These are phyloP conservation scores for Megacollybia marginata DNA, from an alignment of 768 basidiomycete genomes.

Conservation along the genomic window DNA sequence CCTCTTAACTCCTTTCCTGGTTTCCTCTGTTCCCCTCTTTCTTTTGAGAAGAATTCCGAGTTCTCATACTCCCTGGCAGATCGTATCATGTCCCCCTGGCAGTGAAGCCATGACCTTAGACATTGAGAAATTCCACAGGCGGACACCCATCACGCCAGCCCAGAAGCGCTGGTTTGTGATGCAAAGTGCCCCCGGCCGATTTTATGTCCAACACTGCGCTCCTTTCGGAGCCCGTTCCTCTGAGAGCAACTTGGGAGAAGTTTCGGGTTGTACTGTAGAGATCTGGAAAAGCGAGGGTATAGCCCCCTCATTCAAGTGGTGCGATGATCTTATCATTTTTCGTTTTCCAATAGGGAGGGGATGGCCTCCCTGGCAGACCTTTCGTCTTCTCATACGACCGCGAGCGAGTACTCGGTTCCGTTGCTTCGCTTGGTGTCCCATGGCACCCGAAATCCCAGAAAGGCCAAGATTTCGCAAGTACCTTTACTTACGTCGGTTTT, in stretches of 20 bases:
- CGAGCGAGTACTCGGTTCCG: neutral
- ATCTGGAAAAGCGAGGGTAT: constrained; percentile 5
- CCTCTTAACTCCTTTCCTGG: neutral
- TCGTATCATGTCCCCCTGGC: constrained; percentile 12
- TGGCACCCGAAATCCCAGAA: too few relatives aligned
- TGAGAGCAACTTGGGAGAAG: constrained; percentile 14
- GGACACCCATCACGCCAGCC: constrained; percentile 8
- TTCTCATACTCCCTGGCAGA: constrained; percentile 3
- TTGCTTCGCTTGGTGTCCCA: too few relatives aligned
- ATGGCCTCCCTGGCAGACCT: neutral
- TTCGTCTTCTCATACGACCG: neutral
- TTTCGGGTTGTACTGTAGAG: constrained; percentile 6
- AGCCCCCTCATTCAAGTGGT: constrained; percentile 11
- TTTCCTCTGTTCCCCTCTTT: neutral
- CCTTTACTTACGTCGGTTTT: too few relatives aligned
- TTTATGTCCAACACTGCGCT: too few relatives aligned
- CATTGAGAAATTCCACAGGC: constrained; percentile 12
- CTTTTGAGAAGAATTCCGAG: neutral
- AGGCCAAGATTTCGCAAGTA: too few relatives aligned
- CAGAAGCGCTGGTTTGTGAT: too few relatives aligned
- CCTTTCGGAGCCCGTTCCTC: too few relatives aligned
- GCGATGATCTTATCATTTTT: constrained; percentile 11
- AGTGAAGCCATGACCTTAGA: constrained; percentile 16
- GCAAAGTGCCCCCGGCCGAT: too few relatives aligned
- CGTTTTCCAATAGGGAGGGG: constrained; percentile 1